Percentiles rank a stretch among this genome's conserved stretches.
Evolutionary conservation across 2,329 filamentous ascomycete genomes (phyloP).

Genomic region (Fusarium sp.): DNA sequence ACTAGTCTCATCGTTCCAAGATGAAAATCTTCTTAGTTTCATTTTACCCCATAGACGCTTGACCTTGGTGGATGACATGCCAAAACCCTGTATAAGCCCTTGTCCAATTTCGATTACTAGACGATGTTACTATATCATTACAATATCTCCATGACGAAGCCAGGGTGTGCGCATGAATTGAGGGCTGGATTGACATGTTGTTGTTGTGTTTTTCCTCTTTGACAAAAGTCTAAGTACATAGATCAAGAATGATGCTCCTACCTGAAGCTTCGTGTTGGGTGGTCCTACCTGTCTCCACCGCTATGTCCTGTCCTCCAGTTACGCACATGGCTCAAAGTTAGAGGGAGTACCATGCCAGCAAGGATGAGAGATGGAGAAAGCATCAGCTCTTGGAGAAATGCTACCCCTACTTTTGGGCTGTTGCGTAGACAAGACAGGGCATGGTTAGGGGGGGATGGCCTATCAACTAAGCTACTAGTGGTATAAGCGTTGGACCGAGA

Average conservation of each 20-base stretch:
- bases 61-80: slow-evolving; percentile 30
- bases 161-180: slow-evolving; percentile 8
- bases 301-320: slow-evolving; percentile 12
- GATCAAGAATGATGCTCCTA: neutral
- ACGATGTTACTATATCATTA: neutral
- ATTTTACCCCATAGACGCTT: slow-evolving; percentile 32
- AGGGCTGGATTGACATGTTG: neutral
- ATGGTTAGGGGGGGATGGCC: neutral
- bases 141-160: neutral
- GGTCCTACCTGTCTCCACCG: slow-evolving; percentile 21
- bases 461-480: neutral
- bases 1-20: neutral
- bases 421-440: neutral
- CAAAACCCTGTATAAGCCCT: slow-evolving; percentile 22
- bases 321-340: slow-evolving; percentile 16
- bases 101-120: slow-evolving; percentile 25
- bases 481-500: slow-evolving; percentile 13
- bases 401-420: slow-evolving; percentile 7
- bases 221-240: neutral
- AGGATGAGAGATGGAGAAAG: neutral
- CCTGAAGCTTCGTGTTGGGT: neutral
- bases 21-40: slow-evolving; percentile 16
- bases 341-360: slow-evolving; percentile 10
- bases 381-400: slow-evolving; percentile 11
- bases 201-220: neutral